These are phyloP conservation scores for Podila horticola DNA, from an alignment of 192 early-diverging fungal genomes.

Conservation along the genomic window DNA sequence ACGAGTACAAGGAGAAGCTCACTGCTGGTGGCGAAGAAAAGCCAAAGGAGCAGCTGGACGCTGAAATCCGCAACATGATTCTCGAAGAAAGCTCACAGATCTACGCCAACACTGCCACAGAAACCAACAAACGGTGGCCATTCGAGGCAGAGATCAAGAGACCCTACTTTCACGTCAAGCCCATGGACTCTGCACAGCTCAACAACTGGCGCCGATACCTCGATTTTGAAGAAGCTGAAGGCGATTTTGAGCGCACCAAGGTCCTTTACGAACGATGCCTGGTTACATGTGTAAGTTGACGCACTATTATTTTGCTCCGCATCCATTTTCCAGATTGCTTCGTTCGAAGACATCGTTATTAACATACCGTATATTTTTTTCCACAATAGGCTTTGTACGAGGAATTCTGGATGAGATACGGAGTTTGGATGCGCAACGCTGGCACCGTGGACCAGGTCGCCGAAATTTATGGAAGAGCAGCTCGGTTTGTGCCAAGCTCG, in stretches of 20 bases:
- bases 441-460: constrained; percentile 58
- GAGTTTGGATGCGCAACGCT: constrained; percentile 60
- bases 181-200: constrained; percentile 74
- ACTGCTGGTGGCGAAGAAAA: constrained; percentile 15
- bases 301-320: no score
- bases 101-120: constrained; percentile 73
- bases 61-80: constrained; percentile 65
- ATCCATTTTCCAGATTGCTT: no score
- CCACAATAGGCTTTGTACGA: constrained; percentile 73
- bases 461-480: constrained; percentile 66
- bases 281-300: constrained; percentile 73
- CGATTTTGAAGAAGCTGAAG: constrained; percentile 75
- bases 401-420: constrained; percentile 82
- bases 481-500: constrained; percentile 61
- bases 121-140: constrained; percentile 79
- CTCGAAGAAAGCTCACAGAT: constrained; percentile 63
- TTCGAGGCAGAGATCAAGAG: constrained; percentile 83
- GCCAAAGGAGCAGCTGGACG: constrained; percentile 59
- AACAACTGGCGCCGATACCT: constrained; percentile 78
- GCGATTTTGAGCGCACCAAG: constrained; percentile 64
- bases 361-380: neutral
- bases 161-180: constrained; percentile 84
- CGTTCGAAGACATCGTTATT: neutral
- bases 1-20: constrained; percentile 49
- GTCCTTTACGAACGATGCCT: constrained; percentile 79